phyloP scores from a whole-genome alignment of 371 early-diverging fungal genomes.

The Actinomortierella wolfii region DNA sequence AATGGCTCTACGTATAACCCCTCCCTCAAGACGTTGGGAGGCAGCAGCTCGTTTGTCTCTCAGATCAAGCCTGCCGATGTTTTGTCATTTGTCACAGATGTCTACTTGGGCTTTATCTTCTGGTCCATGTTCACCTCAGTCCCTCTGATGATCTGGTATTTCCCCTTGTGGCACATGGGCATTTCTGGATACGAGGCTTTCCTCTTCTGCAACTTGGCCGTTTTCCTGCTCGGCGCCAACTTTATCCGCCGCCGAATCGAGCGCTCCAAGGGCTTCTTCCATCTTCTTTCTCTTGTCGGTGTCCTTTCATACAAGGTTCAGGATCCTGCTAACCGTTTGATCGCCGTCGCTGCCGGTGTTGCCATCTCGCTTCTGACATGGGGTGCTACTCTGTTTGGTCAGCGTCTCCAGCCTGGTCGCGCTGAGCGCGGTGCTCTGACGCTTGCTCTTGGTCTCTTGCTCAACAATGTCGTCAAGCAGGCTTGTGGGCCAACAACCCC shows the following conservation, averaged over 20 bases:
- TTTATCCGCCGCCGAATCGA: constrained; percentile 60
- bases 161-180: constrained; percentile 88
- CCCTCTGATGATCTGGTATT: constrained; percentile 80
- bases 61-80: constrained; percentile 24
- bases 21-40: constrained; percentile 28
- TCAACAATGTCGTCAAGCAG: constrained; percentile 73
- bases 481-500: constrained; percentile 80
- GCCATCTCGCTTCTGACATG: constrained; percentile 63
- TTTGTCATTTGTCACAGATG: constrained; percentile 52
- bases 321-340: constrained; percentile 66
- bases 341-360: constrained; percentile 62
- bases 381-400: constrained; percentile 62
- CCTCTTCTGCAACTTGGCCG: constrained; percentile 64
- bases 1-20: constrained; percentile 6
- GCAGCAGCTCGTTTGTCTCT: constrained; percentile 9
- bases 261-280: constrained; percentile 61
- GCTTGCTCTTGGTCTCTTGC: constrained; percentile 70
- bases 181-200: constrained; percentile 81
- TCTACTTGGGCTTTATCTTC: constrained; percentile 72
- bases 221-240: constrained; percentile 67
- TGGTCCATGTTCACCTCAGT: constrained; percentile 83
- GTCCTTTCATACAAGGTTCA: constrained; percentile 60
- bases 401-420: constrained; percentile 54
- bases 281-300: constrained; percentile 65
- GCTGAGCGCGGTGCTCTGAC: constrained; percentile 67